Percentiles rank a stretch among this genome's conserved stretches.
phyloP scores from a whole-genome alignment of 169 alveolate genomes.

The Plasmodium billcollinsi region DNA sequence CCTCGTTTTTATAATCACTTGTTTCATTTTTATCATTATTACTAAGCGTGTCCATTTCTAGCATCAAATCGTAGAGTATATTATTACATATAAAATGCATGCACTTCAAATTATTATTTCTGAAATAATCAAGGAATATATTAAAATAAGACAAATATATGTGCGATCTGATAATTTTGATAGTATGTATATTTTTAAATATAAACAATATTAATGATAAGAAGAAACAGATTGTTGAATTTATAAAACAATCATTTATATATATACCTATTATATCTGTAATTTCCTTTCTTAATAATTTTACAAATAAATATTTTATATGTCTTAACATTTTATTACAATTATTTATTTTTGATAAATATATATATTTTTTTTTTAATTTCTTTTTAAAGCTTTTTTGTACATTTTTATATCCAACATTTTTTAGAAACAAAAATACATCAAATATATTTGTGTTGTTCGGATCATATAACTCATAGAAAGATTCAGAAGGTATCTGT shows the following conservation, averaged over 20 bases:
- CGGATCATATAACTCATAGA: constrained; percentile 20
- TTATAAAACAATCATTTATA: constrained; percentile 59
- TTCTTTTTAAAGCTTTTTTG: constrained; percentile 36
- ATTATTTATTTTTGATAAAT: constrained; percentile 48
- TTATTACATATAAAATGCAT: constrained; percentile 31
- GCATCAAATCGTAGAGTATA: constrained; percentile 4
- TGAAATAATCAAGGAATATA: constrained; percentile 14
- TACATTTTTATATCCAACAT: constrained; percentile 10
- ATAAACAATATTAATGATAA: constrained; percentile 13
- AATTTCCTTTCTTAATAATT: constrained; percentile 20
- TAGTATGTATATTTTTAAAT: constrained; percentile 40
- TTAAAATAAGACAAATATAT: constrained; percentile 21
- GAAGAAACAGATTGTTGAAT: constrained; percentile 32
- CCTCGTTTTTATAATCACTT: too few species aligned
- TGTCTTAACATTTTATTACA: constrained; percentile 13
- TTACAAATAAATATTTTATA: constrained; percentile 37
- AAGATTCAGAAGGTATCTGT: constrained; percentile 7
- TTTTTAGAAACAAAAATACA: constrained; percentile 45
- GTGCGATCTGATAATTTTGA: constrained; percentile 36
- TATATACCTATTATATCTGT: constrained; percentile 20
- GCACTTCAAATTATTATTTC: constrained; percentile 10
- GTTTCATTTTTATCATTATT: too few species aligned
- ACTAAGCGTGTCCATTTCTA: neutral
- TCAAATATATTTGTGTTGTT: constrained; percentile 20
- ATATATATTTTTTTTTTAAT: constrained; percentile 18